phyloP scores from a whole-genome alignment of 2,329 filamentous ascomycete genomes.

The Cordyceps cateniannulata region DNA sequence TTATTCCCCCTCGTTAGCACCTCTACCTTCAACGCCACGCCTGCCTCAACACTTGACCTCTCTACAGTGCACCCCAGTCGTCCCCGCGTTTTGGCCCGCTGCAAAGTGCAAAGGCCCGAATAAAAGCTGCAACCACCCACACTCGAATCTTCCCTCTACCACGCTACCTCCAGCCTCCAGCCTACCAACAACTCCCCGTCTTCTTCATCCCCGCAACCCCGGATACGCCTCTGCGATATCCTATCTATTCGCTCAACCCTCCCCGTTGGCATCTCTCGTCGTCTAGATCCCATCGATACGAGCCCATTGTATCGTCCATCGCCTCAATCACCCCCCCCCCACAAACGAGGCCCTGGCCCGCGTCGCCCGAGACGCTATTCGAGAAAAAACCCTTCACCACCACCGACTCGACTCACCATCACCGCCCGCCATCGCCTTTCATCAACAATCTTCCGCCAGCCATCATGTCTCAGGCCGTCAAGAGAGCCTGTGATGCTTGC shows the following conservation, averaged over 20 bases:
- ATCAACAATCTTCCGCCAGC: background rate
- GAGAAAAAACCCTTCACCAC: conserved; percentile 6
- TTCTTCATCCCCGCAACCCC: conserved; percentile 5
- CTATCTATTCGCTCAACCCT: background rate
- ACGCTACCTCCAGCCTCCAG: background rate
- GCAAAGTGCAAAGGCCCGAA: conserved; percentile 12
- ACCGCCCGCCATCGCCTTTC: background rate
- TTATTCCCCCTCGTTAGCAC: background rate
- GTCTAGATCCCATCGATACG: too few species aligned
- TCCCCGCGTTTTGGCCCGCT: conserved; percentile 10
- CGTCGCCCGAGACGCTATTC: background rate
- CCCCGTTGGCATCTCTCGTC: too few species aligned
- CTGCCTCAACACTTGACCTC: background rate
- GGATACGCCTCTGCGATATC: background rate
- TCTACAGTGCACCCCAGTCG: background rate
- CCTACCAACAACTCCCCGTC: background rate
- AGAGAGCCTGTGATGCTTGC: conserved; percentile 65
- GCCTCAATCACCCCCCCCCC: background rate
- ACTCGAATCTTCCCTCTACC: background rate
- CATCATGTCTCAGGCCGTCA: conserved; percentile 46
- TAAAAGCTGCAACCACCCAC: conserved; percentile 10
- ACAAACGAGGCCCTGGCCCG: conserved; percentile 4
- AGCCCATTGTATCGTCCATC: background rate
- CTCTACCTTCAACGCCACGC: background rate
- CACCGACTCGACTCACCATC: background rate